A percentile compares a stretch with the other conserved stretches of the same genome.
Evolutionary conservation across 352 stramenopile species (phyloP).

Genomic region (Stephanocyclus meneghinianus): DNA sequence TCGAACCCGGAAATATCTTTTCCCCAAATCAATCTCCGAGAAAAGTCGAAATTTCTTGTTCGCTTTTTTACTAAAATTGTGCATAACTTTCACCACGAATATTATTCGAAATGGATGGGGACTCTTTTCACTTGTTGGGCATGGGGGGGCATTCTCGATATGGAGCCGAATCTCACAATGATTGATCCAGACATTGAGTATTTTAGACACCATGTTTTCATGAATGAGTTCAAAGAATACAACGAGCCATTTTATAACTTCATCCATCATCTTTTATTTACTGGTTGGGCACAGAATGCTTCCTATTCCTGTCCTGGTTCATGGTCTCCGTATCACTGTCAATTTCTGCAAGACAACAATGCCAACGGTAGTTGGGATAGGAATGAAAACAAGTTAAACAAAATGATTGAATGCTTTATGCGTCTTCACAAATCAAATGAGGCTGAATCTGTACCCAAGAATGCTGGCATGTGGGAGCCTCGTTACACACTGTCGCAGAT

Average conservation of each 20-base stretch:
- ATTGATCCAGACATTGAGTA: background rate
- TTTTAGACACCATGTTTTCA: background rate
- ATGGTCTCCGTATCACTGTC: slow-evolving; percentile 14
- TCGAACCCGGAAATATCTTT: slow-evolving; percentile 18
- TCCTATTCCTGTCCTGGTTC: slow-evolving; percentile 13
- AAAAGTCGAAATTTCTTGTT: slow-evolving; percentile 15
- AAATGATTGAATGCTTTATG: slow-evolving; percentile 10
- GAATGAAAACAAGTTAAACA: no score
- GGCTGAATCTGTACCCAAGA: background rate
- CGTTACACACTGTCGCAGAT: slow-evolving; percentile 24
- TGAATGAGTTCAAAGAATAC: slow-evolving; percentile 16
- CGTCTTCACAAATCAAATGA: slow-evolving; percentile 17
- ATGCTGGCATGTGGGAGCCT: background rate
- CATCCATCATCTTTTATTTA: slow-evolving; percentile 33
- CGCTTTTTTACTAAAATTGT: background rate
- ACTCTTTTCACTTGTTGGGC: background rate
- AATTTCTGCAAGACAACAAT: slow-evolving; percentile 3
- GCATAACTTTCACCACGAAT: background rate
- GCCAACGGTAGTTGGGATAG: slow-evolving; percentile 14
- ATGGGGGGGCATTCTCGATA: background rate
- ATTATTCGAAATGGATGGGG: background rate
- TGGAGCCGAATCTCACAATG: background rate
- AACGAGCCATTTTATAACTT: slow-evolving; percentile 35
- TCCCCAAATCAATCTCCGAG: background rate
- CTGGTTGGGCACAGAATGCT: slow-evolving; percentile 28